A percentile compares a stretch with the other conserved stretches of the same genome.
Evolutionary conservation across 306 rosid species (phyloP).

Genomic region (Sicyos baderoa): DNA sequence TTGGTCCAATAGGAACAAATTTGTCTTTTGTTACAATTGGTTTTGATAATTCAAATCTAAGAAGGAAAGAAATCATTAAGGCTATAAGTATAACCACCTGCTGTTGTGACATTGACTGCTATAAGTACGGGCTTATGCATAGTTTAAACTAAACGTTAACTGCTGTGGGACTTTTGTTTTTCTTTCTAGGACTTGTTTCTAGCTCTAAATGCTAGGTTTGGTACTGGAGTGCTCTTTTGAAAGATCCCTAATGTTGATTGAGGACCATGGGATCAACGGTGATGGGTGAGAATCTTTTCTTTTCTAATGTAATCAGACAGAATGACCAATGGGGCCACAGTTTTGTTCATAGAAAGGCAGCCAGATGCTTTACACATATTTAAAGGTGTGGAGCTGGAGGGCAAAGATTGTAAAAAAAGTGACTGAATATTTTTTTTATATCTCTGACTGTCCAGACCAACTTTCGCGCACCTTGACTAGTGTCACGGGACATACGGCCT

Average conservation of each 20-base stretch:
- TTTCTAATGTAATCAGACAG: conserved; percentile 13
- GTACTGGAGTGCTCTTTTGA: background rate
- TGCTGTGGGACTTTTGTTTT: conserved; percentile 14
- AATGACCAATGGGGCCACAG: conserved; percentile 3
- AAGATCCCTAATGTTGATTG: conserved; percentile 5
- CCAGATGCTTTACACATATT: background rate
- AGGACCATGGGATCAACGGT: conserved; percentile 1
- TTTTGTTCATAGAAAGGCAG: conserved; percentile 13
- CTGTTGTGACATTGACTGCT: conserved; percentile 15
- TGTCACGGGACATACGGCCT: no score
- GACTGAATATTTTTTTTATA: no score
- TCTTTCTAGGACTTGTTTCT: conserved; percentile 1
- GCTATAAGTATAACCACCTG: conserved; percentile 13
- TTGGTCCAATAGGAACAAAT: conserved; percentile 14
- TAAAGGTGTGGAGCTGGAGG: background rate
- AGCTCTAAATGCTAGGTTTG: conserved; percentile 15
- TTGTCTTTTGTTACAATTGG: conserved; percentile 9
- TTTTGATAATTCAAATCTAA: background rate
- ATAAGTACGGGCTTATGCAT: background rate
- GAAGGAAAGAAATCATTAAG: background rate
- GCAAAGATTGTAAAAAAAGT: conserved; percentile 8
- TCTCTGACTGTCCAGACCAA: no score
- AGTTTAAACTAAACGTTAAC: conserved; percentile 1
- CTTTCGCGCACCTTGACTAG: no score
- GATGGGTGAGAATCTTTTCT: conserved; percentile 2